Conservation (phyloP, 805 yeast species). For the Hanseniaspora nectarophila region DNA sequence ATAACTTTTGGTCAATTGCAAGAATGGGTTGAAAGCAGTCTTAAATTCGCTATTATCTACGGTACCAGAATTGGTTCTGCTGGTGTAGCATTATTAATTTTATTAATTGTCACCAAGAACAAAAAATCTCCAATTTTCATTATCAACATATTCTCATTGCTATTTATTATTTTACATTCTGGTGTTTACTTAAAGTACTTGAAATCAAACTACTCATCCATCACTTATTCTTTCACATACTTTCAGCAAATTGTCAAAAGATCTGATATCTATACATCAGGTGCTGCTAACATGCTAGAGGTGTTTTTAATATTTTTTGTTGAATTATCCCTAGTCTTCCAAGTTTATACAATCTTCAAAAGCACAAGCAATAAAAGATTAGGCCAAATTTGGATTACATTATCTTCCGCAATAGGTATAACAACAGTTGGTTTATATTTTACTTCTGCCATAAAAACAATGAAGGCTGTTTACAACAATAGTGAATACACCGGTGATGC, state of each 20-base stretch:
- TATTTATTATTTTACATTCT: slow-evolving; percentile 47
- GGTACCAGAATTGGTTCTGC: slow-evolving; percentile 53
- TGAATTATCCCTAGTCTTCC: slow-evolving; percentile 57
- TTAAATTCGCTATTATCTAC: slow-evolving; percentile 36
- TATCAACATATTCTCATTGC: slow-evolving; percentile 53
- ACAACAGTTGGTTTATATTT: slow-evolving; percentile 51
- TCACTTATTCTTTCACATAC: slow-evolving; percentile 38
- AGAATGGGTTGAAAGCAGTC: slow-evolving; percentile 24
- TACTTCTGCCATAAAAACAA: slow-evolving; percentile 37
- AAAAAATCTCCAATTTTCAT: slow-evolving; percentile 58
- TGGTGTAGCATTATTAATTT: slow-evolving; percentile 34
- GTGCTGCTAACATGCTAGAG: slow-evolving; percentile 51
- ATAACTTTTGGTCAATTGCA: slow-evolving; percentile 36
- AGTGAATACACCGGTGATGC: slow-evolving; percentile 21
- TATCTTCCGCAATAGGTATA: slow-evolving; percentile 37
- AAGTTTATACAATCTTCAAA: slow-evolving; percentile 57
- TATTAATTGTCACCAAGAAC: slow-evolving; percentile 41
- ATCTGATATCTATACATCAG: slow-evolving; percentile 37
- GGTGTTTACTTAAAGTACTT: slow-evolving; percentile 46
- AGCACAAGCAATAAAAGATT: slow-evolving; percentile 39
- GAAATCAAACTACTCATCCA: slow-evolving; percentile 39
- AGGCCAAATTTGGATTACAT: slow-evolving; percentile 31
- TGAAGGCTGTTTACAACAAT: slow-evolving; percentile 28
- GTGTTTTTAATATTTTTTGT: slow-evolving; percentile 48
- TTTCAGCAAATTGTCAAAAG: slow-evolving; percentile 33